Percentiles rank a stretch among this genome's conserved stretches.
These are phyloP conservation scores for Fraxinus greggii DNA, from an alignment of 305 asterid species.

Conservation along the genomic window DNA sequence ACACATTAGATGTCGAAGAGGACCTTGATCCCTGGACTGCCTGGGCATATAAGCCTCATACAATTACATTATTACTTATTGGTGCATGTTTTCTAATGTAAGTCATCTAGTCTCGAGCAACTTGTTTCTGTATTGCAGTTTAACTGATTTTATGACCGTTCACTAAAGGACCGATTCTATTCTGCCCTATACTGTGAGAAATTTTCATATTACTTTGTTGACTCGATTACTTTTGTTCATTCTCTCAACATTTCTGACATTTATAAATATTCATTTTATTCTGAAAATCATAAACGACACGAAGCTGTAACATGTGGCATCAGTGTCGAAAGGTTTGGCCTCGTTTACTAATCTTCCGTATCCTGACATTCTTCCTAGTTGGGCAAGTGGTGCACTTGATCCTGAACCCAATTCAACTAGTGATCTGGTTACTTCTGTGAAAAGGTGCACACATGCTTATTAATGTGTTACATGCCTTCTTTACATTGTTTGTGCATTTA, in stretches of 20 bases:
- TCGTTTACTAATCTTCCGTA: constrained; percentile 8
- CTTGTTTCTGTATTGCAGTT: constrained; percentile 11
- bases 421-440: constrained; percentile 66
- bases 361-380: constrained; percentile 43
- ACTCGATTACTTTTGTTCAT: constrained; percentile 2
- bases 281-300: not conserved
- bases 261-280: not conserved
- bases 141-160: not conserved
- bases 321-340: not conserved
- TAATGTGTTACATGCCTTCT: constrained; percentile 16
- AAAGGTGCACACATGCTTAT: constrained; percentile 47
- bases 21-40: constrained; percentile 98
- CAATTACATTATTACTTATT: constrained; percentile 72
- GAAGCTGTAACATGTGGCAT: constrained; percentile 1
- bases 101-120: constrained; percentile 30
- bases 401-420: constrained; percentile 62
- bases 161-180: constrained; percentile 10
- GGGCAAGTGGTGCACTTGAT: constrained; percentile 96
- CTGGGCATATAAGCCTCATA: constrained; percentile 95
- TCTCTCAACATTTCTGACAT: not conserved
- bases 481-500: not conserved
- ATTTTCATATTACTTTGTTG: constrained; percentile 8
- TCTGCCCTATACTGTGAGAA: constrained; percentile 1
- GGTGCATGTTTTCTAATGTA: constrained; percentile 98
- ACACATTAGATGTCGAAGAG: constrained; percentile 48